These are phyloP conservation scores for Closterium sp. DNA, from an alignment of 139 green algal species.

Conservation along the genomic window DNA sequence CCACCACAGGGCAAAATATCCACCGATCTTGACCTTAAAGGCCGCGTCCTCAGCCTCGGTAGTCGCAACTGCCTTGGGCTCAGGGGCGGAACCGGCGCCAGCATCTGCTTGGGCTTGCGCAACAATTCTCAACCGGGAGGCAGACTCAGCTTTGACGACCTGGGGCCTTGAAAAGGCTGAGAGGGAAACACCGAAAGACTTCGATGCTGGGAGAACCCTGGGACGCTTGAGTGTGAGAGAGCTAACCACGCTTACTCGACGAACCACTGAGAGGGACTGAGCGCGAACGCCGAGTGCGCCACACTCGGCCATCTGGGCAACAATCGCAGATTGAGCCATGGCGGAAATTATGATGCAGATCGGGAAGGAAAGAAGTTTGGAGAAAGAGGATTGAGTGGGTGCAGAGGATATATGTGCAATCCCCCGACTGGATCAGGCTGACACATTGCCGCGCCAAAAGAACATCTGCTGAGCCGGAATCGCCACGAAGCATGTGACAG, in stretches of 20 bases:
- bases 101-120: conserved; percentile 5
- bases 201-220: neutral
- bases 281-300: neutral
- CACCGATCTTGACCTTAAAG: conserved; percentile 59
- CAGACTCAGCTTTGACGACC: neutral
- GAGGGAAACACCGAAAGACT: neutral
- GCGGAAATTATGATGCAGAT: neutral
- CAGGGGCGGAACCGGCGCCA: neutral
- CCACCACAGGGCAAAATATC: conserved; percentile 89
- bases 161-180: neutral
- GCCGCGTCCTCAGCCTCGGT: conserved; percentile 31
- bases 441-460: neutral
- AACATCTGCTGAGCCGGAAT: neutral
- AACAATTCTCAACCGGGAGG: neutral
- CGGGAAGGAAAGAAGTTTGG: neutral
- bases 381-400: neutral
- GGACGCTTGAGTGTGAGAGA: neutral
- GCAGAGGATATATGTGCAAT: neutral
- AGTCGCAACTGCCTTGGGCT: neutral
- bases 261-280: neutral
- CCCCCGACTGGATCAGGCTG: neutral
- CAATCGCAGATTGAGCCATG: neutral
- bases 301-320: neutral
- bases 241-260: neutral
- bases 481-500: neutral